Evolutionary conservation across 129 eudicot species (phyloP), one percentile per base, ranked within the genome.

Genomic region (Centrapalus pauciflorus): DNA sequence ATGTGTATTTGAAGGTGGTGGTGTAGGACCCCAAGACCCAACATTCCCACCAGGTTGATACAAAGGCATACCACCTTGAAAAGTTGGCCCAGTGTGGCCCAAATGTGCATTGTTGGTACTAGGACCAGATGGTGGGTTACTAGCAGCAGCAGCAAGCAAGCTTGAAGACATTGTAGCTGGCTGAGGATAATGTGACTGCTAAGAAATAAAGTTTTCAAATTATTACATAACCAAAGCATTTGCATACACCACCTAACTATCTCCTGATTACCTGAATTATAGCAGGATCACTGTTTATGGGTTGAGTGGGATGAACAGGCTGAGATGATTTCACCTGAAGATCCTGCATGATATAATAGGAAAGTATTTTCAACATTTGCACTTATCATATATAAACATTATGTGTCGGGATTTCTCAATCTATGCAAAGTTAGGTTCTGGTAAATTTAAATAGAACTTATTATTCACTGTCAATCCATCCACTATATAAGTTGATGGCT

Each of bases 151-250:
- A 41, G 83, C 61, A 34, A 84, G 95, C 61, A 87, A 30, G 80
- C 62, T 87, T 57, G 94, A 14, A 24, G 83, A 57, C 58, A 90
- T 46, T n/a, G 86, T n/a, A 61, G 93, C 30, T 66, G 95, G 86
- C 13, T 66, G 90, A 67, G 97, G 87, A 77, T 90, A 87, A 70
- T 91, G 96, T 70, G 97, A 91, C 94, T 91, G 90, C 88, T 75
- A 1, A 37, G 17, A 35, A 66, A 55, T 21, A 8, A 55, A 41
- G 13, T 10, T 14, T 56, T 74, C 17, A 28, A 48, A 64, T 4
- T 6, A 54, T 38, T 24, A 64, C 4, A 38, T 1, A 5, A 56
- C 65, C n/a, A 28, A 13, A 54, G 56, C 2, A 19, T 11, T 61
- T 61, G 40, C n/a, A 17, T 11, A 51, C 25, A 9, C 48, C n/a